Conservation (phyloP, 768 basidiomycete genomes). For the Xerocomellus chrysenteron region DNA sequence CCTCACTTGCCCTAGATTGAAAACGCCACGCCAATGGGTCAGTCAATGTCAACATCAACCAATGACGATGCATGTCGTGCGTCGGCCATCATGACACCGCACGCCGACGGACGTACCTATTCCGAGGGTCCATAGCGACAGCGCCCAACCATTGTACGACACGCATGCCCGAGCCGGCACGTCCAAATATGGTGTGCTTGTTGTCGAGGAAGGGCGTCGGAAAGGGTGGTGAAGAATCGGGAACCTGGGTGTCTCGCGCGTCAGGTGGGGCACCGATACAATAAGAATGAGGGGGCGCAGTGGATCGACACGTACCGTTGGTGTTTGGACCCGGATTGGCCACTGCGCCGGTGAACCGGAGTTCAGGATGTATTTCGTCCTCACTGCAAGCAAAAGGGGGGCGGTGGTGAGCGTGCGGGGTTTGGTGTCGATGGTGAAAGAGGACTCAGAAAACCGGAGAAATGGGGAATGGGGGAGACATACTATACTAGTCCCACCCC, state of each 20-base stretch:
- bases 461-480: constrained; percentile 24
- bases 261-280: neutral
- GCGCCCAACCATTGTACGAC: constrained; percentile 91
- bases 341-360: constrained; percentile 96
- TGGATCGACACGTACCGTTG: constrained; percentile 50
- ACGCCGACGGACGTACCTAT: constrained; percentile 48
- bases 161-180: constrained; percentile 87
- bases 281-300: neutral
- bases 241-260: constrained; percentile 61
- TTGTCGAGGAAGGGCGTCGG: constrained; percentile 84
- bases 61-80: too few relatives aligned
- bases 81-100: too few relatives aligned
- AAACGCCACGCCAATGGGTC: neutral
- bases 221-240: constrained; percentile 90
- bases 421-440: too few relatives aligned
- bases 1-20: constrained; percentile 56
- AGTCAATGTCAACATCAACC: neutral
- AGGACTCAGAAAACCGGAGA: too few relatives aligned
- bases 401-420: too few relatives aligned
- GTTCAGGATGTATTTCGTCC: constrained; percentile 88
- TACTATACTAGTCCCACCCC: constrained; percentile 87
- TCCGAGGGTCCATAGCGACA: constrained; percentile 85
- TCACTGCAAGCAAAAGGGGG: too few relatives aligned
- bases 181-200: constrained; percentile 89
- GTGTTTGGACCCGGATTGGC: constrained; percentile 97